phyloP scores from a whole-genome alignment of 1,284 basidiomycete genomes.

The Bondarzewia mesenterica region DNA sequence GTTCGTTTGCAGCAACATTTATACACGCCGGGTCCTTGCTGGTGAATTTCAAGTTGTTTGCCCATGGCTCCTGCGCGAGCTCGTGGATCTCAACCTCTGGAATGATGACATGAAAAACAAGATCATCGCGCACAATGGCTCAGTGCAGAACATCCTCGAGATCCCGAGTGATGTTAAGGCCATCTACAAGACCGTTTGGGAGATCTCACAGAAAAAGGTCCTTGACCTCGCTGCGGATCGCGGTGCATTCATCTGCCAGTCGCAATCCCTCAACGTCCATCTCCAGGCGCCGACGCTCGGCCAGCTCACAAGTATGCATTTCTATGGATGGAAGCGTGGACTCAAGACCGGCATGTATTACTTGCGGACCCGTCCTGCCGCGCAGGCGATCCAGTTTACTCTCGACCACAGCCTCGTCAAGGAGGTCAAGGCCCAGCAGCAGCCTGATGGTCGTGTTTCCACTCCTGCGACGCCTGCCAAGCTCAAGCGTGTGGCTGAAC shows the following conservation, averaged over 20 bases:
- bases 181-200: conserved; percentile 99
- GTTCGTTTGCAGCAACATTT: conserved; percentile 73
- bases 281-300: conserved; percentile 87
- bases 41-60: conserved; percentile 99
- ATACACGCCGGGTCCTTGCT: conserved; percentile 97
- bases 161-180: conserved; percentile 91
- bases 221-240: conserved; percentile 98
- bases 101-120: conserved; percentile 99
- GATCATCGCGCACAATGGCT: conserved; percentile 97
- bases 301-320: conserved; percentile 98
- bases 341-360: conserved; percentile 99
- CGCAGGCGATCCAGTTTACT: conserved; percentile 97
- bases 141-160: conserved; percentile 82
- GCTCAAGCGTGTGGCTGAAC: conserved; percentile 2
- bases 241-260: conserved; percentile 97
- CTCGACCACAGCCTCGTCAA: conserved; percentile 81
- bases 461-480: conserved; percentile 18
- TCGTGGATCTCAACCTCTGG: conserved; percentile 95
- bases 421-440: conserved; percentile 53
- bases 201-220: conserved; percentile 98
- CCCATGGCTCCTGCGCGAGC: conserved; percentile 95
- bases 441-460: no score
- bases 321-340: conserved; percentile 99
- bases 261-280: conserved; percentile 88
- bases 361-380: conserved; percentile 89